A percentile compares a stretch with the other conserved stretches of the same genome.
Conservation (phyloP, 1,284 basidiomycete species). For the Sanguinoderma infundibulare region DNA sequence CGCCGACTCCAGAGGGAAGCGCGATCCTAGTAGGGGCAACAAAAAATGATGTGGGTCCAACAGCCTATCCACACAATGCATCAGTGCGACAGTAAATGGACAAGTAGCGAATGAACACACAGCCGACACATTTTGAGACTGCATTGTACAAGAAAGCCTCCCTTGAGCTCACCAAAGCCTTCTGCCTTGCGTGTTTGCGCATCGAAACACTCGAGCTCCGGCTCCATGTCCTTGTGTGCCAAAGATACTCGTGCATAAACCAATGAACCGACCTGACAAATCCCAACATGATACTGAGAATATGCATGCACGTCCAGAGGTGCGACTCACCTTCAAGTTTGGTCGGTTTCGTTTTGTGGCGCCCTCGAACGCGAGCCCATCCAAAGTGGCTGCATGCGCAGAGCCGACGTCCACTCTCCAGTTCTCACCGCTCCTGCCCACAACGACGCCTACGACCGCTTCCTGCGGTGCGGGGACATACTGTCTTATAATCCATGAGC, state of each 20-base stretch:
- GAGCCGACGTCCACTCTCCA: constrained; percentile 86
- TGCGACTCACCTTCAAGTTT: constrained; percentile 69
- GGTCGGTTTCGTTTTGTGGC: constrained; percentile 86
- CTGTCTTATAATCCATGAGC: constrained; percentile 43
- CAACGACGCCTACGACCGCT: constrained; percentile 75
- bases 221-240: constrained; percentile 90
- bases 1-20: constrained; percentile 78
- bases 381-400: constrained; percentile 76
- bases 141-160: constrained; percentile 77
- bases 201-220: constrained; percentile 87
- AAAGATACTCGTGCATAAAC: constrained; percentile 85
- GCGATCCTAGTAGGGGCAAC: constrained; percentile 71
- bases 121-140: constrained; percentile 79
- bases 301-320: neutral
- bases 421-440: constrained; percentile 74
- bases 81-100: neutral
- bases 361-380: constrained; percentile 85
- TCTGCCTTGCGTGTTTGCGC: constrained; percentile 83
- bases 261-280: constrained; percentile 71
- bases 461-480: constrained; percentile 87
- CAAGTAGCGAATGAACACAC: constrained; percentile 49
- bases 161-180: constrained; percentile 84
- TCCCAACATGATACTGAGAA: neutral
- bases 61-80: constrained; percentile 48
- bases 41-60: constrained; percentile 78